Evolutionary conservation across 2,329 filamentous ascomycete genomes (phyloP).

Genomic region (Paracorniculantispora psalliotae): DNA sequence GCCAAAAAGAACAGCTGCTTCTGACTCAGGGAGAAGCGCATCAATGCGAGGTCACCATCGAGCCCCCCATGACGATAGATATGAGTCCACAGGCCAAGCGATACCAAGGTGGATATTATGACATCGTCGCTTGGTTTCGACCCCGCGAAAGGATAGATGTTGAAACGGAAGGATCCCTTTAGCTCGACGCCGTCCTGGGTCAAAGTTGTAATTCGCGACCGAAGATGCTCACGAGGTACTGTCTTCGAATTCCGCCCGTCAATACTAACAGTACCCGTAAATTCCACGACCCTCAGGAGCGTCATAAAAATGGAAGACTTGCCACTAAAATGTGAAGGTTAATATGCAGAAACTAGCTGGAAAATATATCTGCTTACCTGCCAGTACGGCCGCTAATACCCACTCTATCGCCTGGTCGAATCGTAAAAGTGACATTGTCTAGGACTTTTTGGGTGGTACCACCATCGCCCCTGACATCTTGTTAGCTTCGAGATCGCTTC

Average conservation of each 20-base stretch:
- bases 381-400: conserved; percentile 4
- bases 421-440: background rate
- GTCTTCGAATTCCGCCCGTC: conserved; percentile 36
- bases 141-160: conserved; percentile 24
- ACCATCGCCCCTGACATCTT: background rate
- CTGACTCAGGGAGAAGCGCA: background rate
- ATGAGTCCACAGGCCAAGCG: background rate
- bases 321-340: background rate
- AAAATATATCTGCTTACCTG: background rate
- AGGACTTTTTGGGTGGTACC: background rate
- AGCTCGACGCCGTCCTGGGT: conserved; percentile 43
- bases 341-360: background rate
- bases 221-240: conserved; percentile 35
- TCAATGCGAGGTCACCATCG: background rate
- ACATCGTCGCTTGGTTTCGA: background rate
- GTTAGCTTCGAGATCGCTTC: background rate
- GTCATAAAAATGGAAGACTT: background rate
- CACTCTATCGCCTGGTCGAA: background rate
- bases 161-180: conserved; percentile 38
- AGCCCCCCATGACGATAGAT: background rate
- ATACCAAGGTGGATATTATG: background rate
- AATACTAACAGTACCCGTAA: conserved; percentile 30
- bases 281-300: background rate
- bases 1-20: conserved; percentile 1
- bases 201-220: conserved; percentile 36